Evolutionary conservation across 169 alveolate species (phyloP).

Genomic region (Amoebophrya sp.): DNA sequence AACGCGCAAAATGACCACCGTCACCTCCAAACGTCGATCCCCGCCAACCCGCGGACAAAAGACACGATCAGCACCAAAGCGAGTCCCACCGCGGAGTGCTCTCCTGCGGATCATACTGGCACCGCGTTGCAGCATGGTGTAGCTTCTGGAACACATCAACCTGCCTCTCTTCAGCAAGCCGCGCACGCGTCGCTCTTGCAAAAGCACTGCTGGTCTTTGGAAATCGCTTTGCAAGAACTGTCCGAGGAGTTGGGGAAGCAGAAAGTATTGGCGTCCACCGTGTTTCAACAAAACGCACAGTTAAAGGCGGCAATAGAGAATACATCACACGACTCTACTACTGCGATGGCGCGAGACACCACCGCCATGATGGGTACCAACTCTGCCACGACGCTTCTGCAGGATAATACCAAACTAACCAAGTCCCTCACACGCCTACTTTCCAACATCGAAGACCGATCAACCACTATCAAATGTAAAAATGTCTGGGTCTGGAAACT

Average conservation of each 20-base stretch:
- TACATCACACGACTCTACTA: too few species aligned
- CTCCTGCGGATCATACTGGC: background rate
- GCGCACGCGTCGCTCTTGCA: background rate
- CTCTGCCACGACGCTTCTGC: too few species aligned
- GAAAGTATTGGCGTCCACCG: background rate
- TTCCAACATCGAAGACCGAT: too few species aligned
- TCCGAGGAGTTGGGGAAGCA: background rate
- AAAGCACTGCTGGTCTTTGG: background rate
- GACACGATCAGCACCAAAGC: background rate
- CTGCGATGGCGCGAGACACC: too few species aligned
- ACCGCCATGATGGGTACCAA: too few species aligned
- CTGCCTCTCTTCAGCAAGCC: too few species aligned
- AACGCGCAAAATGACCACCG: background rate
- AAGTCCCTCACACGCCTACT: too few species aligned
- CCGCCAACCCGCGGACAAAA: background rate
- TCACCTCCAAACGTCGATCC: background rate
- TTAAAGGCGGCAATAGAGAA: background rate
- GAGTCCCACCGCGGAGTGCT: background rate
- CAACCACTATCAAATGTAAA: too few species aligned
- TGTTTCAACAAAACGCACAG: background rate
- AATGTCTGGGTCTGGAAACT: too few species aligned
- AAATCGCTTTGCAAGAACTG: background rate
- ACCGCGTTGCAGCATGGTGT: too few species aligned
- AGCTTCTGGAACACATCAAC: too few species aligned
- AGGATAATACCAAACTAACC: too few species aligned